Evolutionary conservation across 345 rosid genomes (phyloP).

Genomic region (Cardamine chenopodiifolia): DNA sequence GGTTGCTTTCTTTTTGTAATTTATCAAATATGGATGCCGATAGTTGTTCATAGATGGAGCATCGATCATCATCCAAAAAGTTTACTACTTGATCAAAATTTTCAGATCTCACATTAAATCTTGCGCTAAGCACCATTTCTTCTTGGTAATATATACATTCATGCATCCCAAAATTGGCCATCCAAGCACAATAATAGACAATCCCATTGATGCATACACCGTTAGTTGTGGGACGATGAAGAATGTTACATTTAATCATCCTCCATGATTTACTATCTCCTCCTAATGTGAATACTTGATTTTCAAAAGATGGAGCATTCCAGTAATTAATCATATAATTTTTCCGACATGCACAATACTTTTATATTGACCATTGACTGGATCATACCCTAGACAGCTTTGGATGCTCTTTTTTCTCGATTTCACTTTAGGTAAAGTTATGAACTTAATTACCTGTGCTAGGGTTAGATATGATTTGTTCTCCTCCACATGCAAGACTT

Average conservation of each 20-base stretch:
- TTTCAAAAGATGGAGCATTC: neutral
- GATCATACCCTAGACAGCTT: neutral
- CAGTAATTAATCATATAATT: too few species aligned
- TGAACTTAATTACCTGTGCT: conserved; percentile 1
- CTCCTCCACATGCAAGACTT: neutral
- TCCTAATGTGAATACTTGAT: conserved; percentile 12
- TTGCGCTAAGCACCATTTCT: neutral
- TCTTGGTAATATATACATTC: too few species aligned
- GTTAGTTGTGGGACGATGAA: neutral
- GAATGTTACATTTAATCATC: conserved; percentile 5
- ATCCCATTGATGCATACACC: conserved; percentile 1
- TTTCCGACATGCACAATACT: neutral
- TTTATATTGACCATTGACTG: neutral
- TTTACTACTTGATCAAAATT: neutral
- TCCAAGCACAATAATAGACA: too few species aligned
- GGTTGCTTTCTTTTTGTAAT: conserved; percentile 1
- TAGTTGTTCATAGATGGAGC: neutral
- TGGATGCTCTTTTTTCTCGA: neutral
- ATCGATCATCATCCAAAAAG: neutral
- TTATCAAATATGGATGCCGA: neutral
- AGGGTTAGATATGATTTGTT: conserved; percentile 10
- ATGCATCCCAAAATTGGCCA: too few species aligned
- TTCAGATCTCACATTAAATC: neutral
- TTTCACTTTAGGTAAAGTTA: neutral
- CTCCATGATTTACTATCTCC: neutral